These are phyloP conservation scores for Leccinellum luteum DNA, from an alignment of 768 basidiomycete genomes.

Conservation along the genomic window DNA sequence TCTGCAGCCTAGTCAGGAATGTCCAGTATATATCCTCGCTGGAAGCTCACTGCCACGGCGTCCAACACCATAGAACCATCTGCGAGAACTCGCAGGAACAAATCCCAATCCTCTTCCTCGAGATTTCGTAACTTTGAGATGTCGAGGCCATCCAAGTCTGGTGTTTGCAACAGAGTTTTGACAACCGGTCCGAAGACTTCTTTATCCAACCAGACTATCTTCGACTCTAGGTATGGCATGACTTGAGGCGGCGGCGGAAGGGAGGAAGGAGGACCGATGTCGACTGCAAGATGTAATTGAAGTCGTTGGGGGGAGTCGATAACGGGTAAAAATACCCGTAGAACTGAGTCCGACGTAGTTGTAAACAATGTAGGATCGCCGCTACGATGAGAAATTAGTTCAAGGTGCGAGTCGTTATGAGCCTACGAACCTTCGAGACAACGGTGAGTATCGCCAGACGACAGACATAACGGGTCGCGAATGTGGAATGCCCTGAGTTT, in stretches of 20 bases:
- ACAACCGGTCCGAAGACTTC: conserved; percentile 53
- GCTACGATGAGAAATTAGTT: conserved; percentile 35
- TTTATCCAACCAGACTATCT: conserved; percentile 69
- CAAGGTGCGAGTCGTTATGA: not conserved
- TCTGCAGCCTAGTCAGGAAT: conserved; percentile 43
- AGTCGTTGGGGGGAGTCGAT: conserved; percentile 81
- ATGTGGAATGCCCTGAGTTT: conserved; percentile 67
- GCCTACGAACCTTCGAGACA: conserved; percentile 57
- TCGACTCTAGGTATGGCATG: conserved; percentile 36
- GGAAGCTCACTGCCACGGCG: conserved; percentile 62
- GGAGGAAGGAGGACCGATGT: conserved; percentile 61
- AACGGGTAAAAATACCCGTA: conserved; percentile 86
- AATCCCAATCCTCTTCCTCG: conserved; percentile 70
- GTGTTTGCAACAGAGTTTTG: conserved; percentile 40
- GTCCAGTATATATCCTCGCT: not conserved
- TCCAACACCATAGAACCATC: conserved; percentile 75
- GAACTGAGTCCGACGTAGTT: conserved; percentile 74
- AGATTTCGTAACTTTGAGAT: conserved; percentile 57
- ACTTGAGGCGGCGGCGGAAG: conserved; percentile 35
- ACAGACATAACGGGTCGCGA: conserved; percentile 70
- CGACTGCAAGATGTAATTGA: conserved; percentile 80
- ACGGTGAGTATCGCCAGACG: conserved; percentile 69
- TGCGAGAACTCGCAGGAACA: conserved; percentile 68
- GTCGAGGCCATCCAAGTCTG: not conserved
- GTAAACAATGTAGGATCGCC: conserved; percentile 82